Evolutionary conservation across 1,284 basidiomycete species (phyloP), one percentile per base, ranked within the genome.

Genomic region (Malassezia restricta): DNA sequence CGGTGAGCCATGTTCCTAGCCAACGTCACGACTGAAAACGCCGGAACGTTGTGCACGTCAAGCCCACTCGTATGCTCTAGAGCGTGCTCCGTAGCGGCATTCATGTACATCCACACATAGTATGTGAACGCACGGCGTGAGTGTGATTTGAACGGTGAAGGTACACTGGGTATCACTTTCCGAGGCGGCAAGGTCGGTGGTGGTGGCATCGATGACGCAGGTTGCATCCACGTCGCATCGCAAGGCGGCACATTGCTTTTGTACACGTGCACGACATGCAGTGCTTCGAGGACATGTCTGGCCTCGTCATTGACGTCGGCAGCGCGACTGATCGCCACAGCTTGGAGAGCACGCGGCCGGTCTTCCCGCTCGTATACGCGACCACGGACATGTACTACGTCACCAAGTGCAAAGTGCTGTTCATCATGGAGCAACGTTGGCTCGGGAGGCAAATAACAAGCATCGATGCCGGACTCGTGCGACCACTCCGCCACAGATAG

Each of bases 241-340:
- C 33, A 35, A 3, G 33, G 33, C 15, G 33, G 33, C 15, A 15
- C 11, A 11, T 12, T 35, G 15, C 5, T 11, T 12, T 35, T 2
- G 33, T 35, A 35, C 33, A 35, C 15, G 33, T 15, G 33, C 11
- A 15, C 5, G 33, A 35, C 11, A 35, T 15, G 33, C 33, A 35
- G 33, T 12, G 51, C 51, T 5, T 40, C 40, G 15, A 54, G 40
- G 11, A 49, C 8, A 35, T 54, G 52, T 15, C 20, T 27, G 27
- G 46, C 47, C 40, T 54, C 52, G 20, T 43, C 33, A 8, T 42
- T 54, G n/a, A 28, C 15, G 6, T 54, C 47, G 20, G 38, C 47
- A 20, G 41, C n/a, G 40, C 15, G 17, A 14, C 43, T 40, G 2
- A 48, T 40, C 14, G 39, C 39, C 8, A 40, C 12, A 6, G 46